Evolutionary conservation across 345 rosid genomes (phyloP).

Genomic region (Physaria fendleri): DNA sequence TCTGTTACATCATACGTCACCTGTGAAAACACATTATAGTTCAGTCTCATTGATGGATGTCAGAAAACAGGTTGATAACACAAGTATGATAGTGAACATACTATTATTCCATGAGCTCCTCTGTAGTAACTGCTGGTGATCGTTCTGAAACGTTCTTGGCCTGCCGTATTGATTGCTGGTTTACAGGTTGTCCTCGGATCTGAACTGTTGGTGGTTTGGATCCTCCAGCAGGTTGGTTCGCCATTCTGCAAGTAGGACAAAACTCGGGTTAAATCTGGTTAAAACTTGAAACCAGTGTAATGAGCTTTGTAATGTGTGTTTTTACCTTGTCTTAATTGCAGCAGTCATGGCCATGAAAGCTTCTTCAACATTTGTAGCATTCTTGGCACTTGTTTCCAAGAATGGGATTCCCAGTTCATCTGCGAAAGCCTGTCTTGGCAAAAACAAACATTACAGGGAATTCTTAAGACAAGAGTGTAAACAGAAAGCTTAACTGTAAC

Average conservation of each 20-base stretch:
- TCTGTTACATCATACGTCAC: conserved; percentile 80
- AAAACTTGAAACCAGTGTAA: too few species aligned
- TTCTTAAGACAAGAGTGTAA: neutral
- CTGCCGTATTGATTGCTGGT: conserved; percentile 85
- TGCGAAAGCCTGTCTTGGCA: conserved; percentile 54
- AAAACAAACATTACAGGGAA: neutral
- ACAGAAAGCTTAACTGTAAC: neutral
- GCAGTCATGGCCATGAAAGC: conserved; percentile 87
- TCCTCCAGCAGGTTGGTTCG: conserved; percentile 74
- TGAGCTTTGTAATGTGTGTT: too few species aligned
- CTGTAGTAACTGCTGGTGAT: conserved; percentile 91
- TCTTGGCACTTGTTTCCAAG: conserved; percentile 80
- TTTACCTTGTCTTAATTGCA: conserved; percentile 60
- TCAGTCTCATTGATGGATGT: neutral
- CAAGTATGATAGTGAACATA: conserved; percentile 14
- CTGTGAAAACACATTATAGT: conserved; percentile 29
- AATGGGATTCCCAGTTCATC: conserved; percentile 75
- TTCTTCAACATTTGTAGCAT: conserved; percentile 60
- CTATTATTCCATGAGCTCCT: conserved; percentile 91
- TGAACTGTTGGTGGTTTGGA: conserved; percentile 89
- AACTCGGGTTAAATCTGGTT: too few species aligned
- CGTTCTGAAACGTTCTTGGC: conserved; percentile 88
- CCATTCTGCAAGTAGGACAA: conserved; percentile 73
- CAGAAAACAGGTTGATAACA: neutral
- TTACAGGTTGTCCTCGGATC: conserved; percentile 89